Evolutionary conservation across 768 basidiomycete genomes (phyloP).

Genomic region (Amanita brunnescens): DNA sequence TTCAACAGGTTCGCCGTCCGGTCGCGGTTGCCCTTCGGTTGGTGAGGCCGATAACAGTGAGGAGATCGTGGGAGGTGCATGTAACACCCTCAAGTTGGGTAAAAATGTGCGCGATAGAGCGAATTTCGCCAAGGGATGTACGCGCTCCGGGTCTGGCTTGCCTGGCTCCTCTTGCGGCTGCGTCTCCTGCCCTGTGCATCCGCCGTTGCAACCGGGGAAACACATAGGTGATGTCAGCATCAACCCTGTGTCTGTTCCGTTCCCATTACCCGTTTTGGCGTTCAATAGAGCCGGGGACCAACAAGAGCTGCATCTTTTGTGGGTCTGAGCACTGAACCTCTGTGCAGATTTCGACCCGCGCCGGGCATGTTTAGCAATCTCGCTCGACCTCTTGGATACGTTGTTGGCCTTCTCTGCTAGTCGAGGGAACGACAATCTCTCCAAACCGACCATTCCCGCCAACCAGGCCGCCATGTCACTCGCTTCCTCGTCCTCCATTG

Average conservation of each 20-base stretch:
- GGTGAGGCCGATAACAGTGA: constrained; percentile 18
- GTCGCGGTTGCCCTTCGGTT: constrained; percentile 9
- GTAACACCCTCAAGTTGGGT: constrained; percentile 29
- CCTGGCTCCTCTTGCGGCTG: not conserved
- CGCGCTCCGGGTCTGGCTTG: constrained; percentile 7
- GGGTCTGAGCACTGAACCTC: not conserved
- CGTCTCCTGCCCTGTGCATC: not conserved
- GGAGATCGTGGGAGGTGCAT: constrained; percentile 27
- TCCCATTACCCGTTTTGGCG: not conserved
- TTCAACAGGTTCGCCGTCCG: not conserved
- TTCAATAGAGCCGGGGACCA: not conserved
- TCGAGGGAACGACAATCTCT: constrained; percentile 30
- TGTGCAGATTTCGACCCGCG: not conserved
- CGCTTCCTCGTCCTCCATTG: constrained; percentile 24
- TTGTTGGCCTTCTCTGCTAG: constrained; percentile 20
- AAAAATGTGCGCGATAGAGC: constrained; percentile 26
- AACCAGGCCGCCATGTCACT: constrained; percentile 31
- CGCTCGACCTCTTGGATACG: not conserved
- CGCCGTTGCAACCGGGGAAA: not conserved
- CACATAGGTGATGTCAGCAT: not conserved
- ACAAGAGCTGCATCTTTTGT: not conserved
- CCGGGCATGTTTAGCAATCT: not conserved
- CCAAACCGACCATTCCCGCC: constrained; percentile 33
- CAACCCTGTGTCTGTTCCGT: not conserved
- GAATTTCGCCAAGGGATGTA: constrained; percentile 10